Conservation (phyloP, 2,329 filamentous ascomycete genomes). For the Lachnellula subtilissima region DNA sequence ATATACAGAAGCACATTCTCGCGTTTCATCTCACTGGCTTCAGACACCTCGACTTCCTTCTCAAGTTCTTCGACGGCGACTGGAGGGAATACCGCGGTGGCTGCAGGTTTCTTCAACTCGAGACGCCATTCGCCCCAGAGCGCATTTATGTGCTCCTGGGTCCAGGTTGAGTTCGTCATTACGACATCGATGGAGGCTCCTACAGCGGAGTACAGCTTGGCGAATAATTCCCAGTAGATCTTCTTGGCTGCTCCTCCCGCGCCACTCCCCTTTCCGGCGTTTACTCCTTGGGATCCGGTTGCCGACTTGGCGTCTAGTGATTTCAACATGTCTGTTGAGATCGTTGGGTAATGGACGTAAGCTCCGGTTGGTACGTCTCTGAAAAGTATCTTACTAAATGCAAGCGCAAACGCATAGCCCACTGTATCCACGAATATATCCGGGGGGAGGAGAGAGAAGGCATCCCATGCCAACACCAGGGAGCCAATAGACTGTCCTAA, state of each 20-base stretch:
- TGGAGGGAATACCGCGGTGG: slow-evolving; percentile 82
- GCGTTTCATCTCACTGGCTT: slow-evolving; percentile 62
- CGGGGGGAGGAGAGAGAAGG: slow-evolving; percentile 84
- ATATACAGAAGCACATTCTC: slow-evolving; percentile 81
- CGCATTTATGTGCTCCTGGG: slow-evolving; percentile 71
- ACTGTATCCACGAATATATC: slow-evolving; percentile 97
- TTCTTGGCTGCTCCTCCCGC: slow-evolving; percentile 67
- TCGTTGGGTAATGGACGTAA: slow-evolving; percentile 97
- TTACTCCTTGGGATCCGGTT: slow-evolving; percentile 65
- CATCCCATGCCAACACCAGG: slow-evolving; percentile 81
- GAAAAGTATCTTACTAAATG: slow-evolving; percentile 78
- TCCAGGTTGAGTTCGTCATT: slow-evolving; percentile 98
- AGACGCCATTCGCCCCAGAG: slow-evolving; percentile 66
- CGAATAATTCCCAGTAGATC: slow-evolving; percentile 83
- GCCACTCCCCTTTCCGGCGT: slow-evolving; percentile 77
- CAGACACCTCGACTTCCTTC: slow-evolving; percentile 65
- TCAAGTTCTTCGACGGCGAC: slow-evolving; percentile 85
- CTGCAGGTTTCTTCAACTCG: slow-evolving; percentile 40
- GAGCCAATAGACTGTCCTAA: slow-evolving; percentile 92
- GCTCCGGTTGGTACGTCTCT: slow-evolving; percentile 75
- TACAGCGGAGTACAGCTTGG: slow-evolving; percentile 73
- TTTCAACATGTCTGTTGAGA: slow-evolving; percentile 94
- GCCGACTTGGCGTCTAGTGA: slow-evolving; percentile 63
- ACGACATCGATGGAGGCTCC: slow-evolving; percentile 85
- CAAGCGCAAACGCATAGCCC: slow-evolving; percentile 91